These are phyloP conservation scores for Besnoitia besnoiti DNA, from an alignment of 169 alveolate species.

Conservation along the genomic window DNA sequence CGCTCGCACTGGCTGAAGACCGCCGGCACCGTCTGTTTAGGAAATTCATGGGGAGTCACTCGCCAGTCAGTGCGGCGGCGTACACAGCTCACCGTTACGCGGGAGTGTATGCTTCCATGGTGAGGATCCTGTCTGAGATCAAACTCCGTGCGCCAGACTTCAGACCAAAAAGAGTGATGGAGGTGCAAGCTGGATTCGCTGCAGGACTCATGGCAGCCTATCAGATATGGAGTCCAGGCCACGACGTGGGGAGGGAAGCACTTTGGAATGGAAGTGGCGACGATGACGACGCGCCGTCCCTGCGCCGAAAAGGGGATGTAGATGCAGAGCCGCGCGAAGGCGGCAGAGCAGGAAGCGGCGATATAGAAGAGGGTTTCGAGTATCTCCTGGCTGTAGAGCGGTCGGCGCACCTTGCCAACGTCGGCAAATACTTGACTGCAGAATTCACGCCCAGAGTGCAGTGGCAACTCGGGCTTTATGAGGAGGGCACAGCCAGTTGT, in stretches of 20 bases:
- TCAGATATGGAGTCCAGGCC: conserved; percentile 24
- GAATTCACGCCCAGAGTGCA: conserved; percentile 35
- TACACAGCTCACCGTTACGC: conserved; percentile 85
- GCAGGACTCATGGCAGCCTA: conserved; percentile 45
- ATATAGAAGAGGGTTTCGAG: not conserved
- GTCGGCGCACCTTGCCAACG: conserved; percentile 38
- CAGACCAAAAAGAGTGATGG: conserved; percentile 57
- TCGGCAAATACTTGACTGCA: conserved; percentile 49
- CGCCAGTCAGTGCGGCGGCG: conserved; percentile 80
- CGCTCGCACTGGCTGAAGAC: conserved; percentile 67
- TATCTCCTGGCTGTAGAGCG: conserved; percentile 60
- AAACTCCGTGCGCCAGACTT: conserved; percentile 65
- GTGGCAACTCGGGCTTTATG: conserved; percentile 61
- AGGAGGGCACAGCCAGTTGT: conserved; percentile 17
- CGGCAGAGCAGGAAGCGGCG: not conserved
- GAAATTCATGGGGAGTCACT: conserved; percentile 57
- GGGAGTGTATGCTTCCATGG: conserved; percentile 79
- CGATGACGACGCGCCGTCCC: no score
- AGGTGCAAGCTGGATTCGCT: conserved; percentile 65
- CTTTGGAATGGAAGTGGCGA: no score
- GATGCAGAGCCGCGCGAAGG: no score
- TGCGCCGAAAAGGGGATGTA: no score
- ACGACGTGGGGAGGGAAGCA: not conserved
- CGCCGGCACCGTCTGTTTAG: conserved; percentile 38
- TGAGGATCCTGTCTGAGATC: conserved; percentile 80